Evolutionary conservation across 495 filamentous ascomycete genomes (phyloP).

Genomic region (Lasiosphaeria hispida): DNA sequence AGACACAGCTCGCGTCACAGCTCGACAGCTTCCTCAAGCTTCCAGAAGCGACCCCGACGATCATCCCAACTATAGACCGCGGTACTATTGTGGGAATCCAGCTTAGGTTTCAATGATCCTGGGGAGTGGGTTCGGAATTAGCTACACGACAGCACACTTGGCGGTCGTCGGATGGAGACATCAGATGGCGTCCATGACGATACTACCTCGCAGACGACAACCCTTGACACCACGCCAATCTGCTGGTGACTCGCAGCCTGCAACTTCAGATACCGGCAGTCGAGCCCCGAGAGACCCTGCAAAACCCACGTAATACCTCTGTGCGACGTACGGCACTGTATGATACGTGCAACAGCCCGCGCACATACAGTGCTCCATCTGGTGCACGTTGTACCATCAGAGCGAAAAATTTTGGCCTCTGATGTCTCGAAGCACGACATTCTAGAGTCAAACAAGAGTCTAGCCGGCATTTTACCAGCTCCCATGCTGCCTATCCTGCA

Average conservation of each 20-base stretch:
- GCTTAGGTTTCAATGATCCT: no score
- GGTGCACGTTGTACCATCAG: conserved; percentile 36
- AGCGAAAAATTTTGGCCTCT: conserved; percentile 13
- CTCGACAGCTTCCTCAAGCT: not conserved
- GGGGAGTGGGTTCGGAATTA: no score
- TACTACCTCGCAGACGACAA: no score
- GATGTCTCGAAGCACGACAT: conserved; percentile 21
- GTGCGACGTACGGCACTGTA: not conserved
- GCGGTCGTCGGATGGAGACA: not conserved
- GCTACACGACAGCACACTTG: no score
- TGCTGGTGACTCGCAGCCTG: conserved; percentile 12
- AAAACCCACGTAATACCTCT: not conserved
- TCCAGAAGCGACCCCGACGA: conserved; percentile 3
- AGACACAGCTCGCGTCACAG: not conserved
- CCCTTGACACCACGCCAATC: conserved; percentile 6
- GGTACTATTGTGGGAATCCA: no score
- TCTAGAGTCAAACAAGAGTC: conserved; percentile 2
- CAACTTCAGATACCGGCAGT: conserved; percentile 16
- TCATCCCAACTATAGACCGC: not conserved
- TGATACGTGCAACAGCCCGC: not conserved
- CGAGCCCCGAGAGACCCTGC: conserved; percentile 9
- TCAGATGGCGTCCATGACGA: not conserved
- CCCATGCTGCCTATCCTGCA: conserved; percentile 31
- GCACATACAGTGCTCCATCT: not conserved
- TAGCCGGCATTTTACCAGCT: conserved; percentile 41